phyloP scores from a whole-genome alignment of 768 basidiomycete species.

The Psilocybe cyanescens region DNA sequence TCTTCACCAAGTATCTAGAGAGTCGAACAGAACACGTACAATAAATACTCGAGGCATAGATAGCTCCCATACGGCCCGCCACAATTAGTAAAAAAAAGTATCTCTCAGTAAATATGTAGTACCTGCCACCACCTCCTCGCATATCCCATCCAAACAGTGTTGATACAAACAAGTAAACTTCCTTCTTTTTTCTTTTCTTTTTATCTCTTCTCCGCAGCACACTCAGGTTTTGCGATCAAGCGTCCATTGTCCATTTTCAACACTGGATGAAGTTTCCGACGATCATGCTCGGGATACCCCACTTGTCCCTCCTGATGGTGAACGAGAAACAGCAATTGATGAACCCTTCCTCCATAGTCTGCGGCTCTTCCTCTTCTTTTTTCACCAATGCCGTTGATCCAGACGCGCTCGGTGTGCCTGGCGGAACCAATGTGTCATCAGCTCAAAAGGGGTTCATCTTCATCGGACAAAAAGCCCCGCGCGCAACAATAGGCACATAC shows the following conservation, averaged over 20 bases:
- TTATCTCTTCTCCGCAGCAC: neutral
- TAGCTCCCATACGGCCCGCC: neutral
- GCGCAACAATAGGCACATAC: slow-evolving; percentile 8
- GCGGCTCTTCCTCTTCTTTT: slow-evolving; percentile 32
- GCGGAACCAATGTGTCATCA: neutral
- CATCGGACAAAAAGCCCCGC: too few species aligned
- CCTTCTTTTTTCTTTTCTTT: neutral
- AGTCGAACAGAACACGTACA: neutral
- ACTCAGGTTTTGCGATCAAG: neutral
- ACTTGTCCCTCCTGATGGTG: slow-evolving; percentile 82
- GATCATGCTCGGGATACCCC: slow-evolving; percentile 89
- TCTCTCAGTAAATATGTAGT: neutral
- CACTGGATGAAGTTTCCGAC: slow-evolving; percentile 88
- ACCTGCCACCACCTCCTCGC: neutral
- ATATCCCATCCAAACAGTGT: neutral
- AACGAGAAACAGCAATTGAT: slow-evolving; percentile 93
- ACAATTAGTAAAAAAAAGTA: slow-evolving; percentile 1
- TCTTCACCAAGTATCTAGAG: neutral
- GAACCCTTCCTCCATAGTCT: slow-evolving; percentile 67
- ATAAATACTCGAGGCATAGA: slow-evolving; percentile 3
- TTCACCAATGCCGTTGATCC: slow-evolving; percentile 13
- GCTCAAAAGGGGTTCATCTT: neutral
- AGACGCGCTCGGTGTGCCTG: slow-evolving; percentile 16
- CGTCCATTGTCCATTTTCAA: slow-evolving; percentile 22
- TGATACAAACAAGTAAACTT: slow-evolving; percentile 1